A percentile compares a stretch with the other conserved stretches of the same genome.
Conservation (phyloP, 164 flowering plant genomes). For the grape (Vitis vinifera) region ASM3070453v1 NC_081812.1:12486001-12486500, state of each 20-base stretch:
- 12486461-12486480: slow-evolving; percentile 90
- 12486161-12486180: no score
- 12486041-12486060: no score
- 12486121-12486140: no score
- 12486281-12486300: background rate
- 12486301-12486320: background rate
- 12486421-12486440: slow-evolving; percentile 91
- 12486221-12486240: no score
- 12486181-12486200: no score
- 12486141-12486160: no score
- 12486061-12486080: no score
- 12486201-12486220: no score
- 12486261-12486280: background rate
- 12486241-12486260: background rate
- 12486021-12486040: no score
- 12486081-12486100: no score
- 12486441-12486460: slow-evolving; percentile 88
- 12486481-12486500: slow-evolving; percentile 35
- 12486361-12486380: slow-evolving; percentile 39
- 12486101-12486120: no score
- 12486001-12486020: no score
- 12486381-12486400: slow-evolving; percentile 68
- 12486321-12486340: slow-evolving; percentile 53
- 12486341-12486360: slow-evolving; percentile 29
- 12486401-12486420: slow-evolving; percentile 84